Evolutionary conservation across 1,284 basidiomycete genomes (phyloP), one percentile per base, ranked within the genome.

Genomic region (Kalmanozyma brasiliensis): DNA sequence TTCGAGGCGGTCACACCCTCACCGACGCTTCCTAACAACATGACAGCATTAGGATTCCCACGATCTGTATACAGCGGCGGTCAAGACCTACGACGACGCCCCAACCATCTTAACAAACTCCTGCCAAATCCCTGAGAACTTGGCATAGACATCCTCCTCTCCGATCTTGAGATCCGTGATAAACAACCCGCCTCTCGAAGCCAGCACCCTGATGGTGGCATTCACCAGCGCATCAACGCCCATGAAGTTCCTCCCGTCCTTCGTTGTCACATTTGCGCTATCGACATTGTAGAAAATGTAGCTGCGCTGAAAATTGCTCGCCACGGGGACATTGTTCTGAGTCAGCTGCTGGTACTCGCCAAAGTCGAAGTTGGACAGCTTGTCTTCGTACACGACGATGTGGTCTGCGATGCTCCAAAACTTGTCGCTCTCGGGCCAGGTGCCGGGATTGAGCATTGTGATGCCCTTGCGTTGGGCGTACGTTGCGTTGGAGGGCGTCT

Each of bases 211-310:
- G 19, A 49, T 30, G 1, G 43, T 36, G 5, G 30, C 41, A 26
- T 61, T 29, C 11, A 55, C 59, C 9, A 60, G 35, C 29, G 26
- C 6, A 8, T 48, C 23, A 9, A 61, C 5, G 10, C 20, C 24
- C 5, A 41, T 30, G 24, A 55, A 55, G 1, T 17, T 49, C 20
- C 23, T 40, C 4, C 47, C 52, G 10, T 61, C 59, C 23, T 49
- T 42, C 23, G 59, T 55, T 23, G 32, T 40, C n/a, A 32, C 42
- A 11, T 47, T 40, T 24, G 11, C 42, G 0, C 41, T 36, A 16
- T 49, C 29, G 22, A 55, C 59, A 17, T 55, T 55, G 59, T 61
- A 55, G 14, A 61, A 55, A 22, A 61, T 55, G 47, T 43, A 61
- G 26, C 46, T 49, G 14, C 52, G 41, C 8, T 53, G 30, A 33